phyloP scores from a whole-genome alignment of 2,329 filamentous ascomycete genomes.

The Fusarium praegraminearum region DNA sequence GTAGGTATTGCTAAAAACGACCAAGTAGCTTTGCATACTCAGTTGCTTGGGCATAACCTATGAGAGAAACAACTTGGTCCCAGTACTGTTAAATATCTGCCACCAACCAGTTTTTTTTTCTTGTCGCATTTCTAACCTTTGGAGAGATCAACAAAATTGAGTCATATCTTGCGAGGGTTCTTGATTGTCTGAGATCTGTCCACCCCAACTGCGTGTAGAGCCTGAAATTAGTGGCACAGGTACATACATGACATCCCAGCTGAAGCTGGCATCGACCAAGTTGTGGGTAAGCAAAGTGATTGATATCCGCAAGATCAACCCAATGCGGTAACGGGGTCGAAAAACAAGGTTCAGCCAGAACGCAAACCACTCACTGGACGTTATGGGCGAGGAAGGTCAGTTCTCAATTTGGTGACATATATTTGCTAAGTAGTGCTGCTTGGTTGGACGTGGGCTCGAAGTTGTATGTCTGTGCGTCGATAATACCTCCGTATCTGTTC shows the following conservation, averaged over 20 bases:
- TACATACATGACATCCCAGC: conserved; percentile 29
- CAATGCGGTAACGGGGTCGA: conserved; percentile 30
- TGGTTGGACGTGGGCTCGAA: conserved; percentile 14
- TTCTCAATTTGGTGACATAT: conserved; percentile 27
- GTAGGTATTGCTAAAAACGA: conserved; percentile 12
- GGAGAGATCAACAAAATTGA: conserved; percentile 8
- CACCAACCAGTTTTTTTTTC: conserved; percentile 6
- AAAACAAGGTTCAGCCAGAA: conserved; percentile 42
- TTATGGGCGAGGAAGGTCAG: conserved; percentile 13
- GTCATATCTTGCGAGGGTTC: conserved; percentile 8
- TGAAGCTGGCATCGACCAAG: conserved; percentile 22
- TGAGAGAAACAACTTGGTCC: background rate
- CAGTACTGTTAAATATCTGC: conserved; percentile 2
- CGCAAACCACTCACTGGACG: conserved; percentile 23
- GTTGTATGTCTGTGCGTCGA: conserved; percentile 33
- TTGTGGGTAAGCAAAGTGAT: conserved; percentile 31
- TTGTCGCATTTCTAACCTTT: background rate
- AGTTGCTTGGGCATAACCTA: background rate
- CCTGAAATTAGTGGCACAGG: conserved; percentile 28
- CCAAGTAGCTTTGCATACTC: conserved; percentile 17
- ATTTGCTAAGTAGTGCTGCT: conserved; percentile 18
- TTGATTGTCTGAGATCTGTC: conserved; percentile 7
- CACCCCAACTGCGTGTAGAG: conserved; percentile 10
- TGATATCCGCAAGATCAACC: conserved; percentile 29
- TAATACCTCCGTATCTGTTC: conserved; percentile 14